Conservation (phyloP, 139 green algal species). For the Tetradesmus lagerheimii region DNA sequence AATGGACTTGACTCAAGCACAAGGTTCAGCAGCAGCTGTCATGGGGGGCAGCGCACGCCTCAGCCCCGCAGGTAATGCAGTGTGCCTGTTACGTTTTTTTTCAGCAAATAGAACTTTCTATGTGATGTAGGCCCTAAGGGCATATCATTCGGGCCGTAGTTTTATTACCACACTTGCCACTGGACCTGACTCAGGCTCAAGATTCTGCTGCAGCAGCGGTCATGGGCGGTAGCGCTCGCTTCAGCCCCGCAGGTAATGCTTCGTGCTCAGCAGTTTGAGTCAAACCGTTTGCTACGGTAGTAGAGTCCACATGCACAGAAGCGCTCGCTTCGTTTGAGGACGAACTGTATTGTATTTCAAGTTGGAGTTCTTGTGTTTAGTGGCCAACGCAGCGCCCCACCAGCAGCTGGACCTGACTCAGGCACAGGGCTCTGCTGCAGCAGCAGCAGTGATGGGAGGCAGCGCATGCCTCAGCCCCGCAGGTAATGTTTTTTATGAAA, state of each 20-base stretch:
- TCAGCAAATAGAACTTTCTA: too few relatives aligned
- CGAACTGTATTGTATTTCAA: too few relatives aligned
- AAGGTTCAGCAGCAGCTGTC: not conserved
- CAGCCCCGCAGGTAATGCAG: constrained; percentile 18
- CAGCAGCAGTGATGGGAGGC: constrained; percentile 24
- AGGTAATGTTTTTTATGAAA: constrained; percentile 21
- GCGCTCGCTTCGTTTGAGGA: too few relatives aligned
- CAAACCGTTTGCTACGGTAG: too few relatives aligned
- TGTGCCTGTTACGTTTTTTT: too few relatives aligned
- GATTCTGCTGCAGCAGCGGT: constrained; percentile 24
- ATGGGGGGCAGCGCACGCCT: constrained; percentile 18
- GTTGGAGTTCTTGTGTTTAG: too few relatives aligned
- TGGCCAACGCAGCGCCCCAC: not conserved
- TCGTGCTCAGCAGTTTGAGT: not conserved
- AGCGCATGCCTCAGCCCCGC: constrained; percentile 8
- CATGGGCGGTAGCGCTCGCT: not conserved
- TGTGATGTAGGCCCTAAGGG: too few relatives aligned
- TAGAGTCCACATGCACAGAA: too few relatives aligned
- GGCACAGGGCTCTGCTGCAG: constrained; percentile 29
- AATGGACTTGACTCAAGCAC: not conserved
- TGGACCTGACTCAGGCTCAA: not conserved
- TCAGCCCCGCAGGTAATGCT: constrained; percentile 22
- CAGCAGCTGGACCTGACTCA: constrained; percentile 13
- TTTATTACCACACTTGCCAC: not conserved
- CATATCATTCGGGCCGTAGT: too few relatives aligned